Conservation (phyloP, 2,329 filamentous ascomycete species). For the Zasmidium citrigriseum region DNA sequence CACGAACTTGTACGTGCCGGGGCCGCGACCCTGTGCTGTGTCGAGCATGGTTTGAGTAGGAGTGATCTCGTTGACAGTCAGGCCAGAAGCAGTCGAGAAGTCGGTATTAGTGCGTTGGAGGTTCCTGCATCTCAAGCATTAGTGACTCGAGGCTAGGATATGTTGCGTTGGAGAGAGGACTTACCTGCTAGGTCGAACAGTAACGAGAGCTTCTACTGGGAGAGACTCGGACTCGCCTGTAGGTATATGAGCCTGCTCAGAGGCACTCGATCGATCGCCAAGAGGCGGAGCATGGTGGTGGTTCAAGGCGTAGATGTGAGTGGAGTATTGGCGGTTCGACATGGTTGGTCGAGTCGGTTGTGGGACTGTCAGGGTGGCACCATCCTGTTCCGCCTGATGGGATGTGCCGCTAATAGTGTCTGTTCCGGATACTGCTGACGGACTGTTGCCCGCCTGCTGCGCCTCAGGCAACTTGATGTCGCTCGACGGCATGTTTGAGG, state of each 20-base stretch:
- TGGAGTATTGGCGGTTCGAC: background rate
- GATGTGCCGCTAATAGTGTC: background rate
- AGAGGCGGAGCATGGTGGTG: background rate
- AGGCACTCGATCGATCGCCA: background rate
- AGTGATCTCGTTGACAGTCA: conserved; percentile 9
- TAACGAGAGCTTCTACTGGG: background rate
- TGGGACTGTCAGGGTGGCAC: background rate
- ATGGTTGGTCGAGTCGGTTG: background rate
- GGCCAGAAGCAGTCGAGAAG: conserved; percentile 9
- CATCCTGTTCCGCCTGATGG: background rate
- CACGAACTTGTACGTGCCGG: conserved; percentile 7
- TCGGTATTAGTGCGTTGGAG: background rate
- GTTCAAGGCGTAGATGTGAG: background rate
- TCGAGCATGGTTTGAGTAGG: conserved; percentile 2
- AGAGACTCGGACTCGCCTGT: background rate
- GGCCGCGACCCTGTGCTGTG: conserved; percentile 6
- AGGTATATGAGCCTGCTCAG: background rate
- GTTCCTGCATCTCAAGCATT: background rate
- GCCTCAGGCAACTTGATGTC: background rate
- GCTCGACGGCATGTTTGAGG: background rate
- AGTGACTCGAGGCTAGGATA: background rate
- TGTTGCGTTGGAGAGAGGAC: too few species aligned
- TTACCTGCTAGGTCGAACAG: background rate
- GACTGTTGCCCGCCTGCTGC: background rate
- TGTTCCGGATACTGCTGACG: background rate